Evolutionary conservation across 306 rosid genomes (phyloP), one percentile per base, ranked within the genome.

Genomic region (Quercus variabilis): DNA sequence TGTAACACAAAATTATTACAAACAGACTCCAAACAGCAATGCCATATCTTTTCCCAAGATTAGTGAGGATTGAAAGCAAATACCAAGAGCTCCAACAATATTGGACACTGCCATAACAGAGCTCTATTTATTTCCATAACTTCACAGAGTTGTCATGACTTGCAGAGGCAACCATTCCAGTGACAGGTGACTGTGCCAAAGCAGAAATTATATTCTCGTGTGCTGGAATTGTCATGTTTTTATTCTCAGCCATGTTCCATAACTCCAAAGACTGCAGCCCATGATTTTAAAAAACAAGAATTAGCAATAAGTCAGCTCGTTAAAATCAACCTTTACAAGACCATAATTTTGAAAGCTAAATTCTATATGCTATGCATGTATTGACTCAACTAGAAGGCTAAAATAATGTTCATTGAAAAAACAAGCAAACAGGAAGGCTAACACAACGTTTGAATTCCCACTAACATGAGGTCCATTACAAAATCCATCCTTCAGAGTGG

Each of bases 101-200:
- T 51, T 33, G 52, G 78, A 76, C 71, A 30, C 59, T 57, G 52
- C 76, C 76, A 73, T 70, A 76, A 74, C 55, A 59, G 46, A 64
- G 52, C 57, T 35, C 19, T 28, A 51, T 30, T 77, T 80, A 87
- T 72, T 87, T 85, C 91, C 91, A 87, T 73, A 85, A 20, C 83
- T 85, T 85, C 14, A 87, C 87, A 60, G 75, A 71, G 78, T 64
- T 49, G 82, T 87, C 91, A 73, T 81, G 88, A 72, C 91, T 85
- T 14, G 91, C 88, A 65, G 91, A 87, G 28, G 88, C 91, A 78
- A 87, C 87, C 88, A 85, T 87, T 80, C 87, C 87, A 18, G 88
- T 82, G 55, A 71, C 75, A 74, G 88, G 75, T 54, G 88, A 82
- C 30, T 80, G 84, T 70, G 87, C 88, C 85, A 87, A 68, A 72